Conservation (phyloP, 1,139 yeast species). For the Lodderomyces theae region DNA sequence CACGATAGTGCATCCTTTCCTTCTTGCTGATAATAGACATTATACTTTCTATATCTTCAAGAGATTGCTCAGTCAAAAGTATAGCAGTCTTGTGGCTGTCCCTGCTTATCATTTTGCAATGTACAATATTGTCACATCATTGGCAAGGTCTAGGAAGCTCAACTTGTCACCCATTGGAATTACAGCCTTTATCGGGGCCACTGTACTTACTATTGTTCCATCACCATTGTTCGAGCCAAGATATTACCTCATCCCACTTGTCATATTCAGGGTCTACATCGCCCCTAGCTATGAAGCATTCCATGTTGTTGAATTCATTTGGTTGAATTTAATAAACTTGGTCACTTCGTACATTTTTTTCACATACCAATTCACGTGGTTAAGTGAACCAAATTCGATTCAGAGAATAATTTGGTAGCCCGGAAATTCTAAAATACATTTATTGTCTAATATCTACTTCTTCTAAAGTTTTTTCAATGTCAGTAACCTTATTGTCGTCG, state of each 20-base stretch:
- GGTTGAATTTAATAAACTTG: constrained; percentile 58
- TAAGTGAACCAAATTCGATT: constrained; percentile 46
- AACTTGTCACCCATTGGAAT: constrained; percentile 32
- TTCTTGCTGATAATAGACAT: constrained; percentile 92
- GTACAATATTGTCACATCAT: constrained; percentile 39
- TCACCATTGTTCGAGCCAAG: constrained; percentile 94
- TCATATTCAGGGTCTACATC: constrained; percentile 66
- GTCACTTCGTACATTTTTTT: constrained; percentile 56
- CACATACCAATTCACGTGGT: constrained; percentile 66
- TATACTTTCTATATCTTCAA: constrained; percentile 84
- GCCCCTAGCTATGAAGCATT: constrained; percentile 41
- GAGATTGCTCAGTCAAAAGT: constrained; percentile 47
- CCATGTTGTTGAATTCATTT: constrained; percentile 53
- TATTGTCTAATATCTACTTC: constrained; percentile 9
- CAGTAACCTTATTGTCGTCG: too few species aligned
- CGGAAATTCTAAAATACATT: background rate
- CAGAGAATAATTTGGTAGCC: constrained; percentile 90
- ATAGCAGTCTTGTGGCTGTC: constrained; percentile 45
- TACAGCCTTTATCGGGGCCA: constrained; percentile 51
- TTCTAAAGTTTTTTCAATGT: constrained; percentile 11
- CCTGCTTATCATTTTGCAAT: constrained; percentile 74
- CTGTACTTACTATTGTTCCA: constrained; percentile 66
- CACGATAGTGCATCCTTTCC: constrained; percentile 83
- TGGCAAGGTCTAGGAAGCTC: constrained; percentile 16
- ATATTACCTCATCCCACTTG: constrained; percentile 78